Percentiles rank a stretch among this genome's conserved stretches.
Conservation (phyloP, 192 early-diverging fungal species). For the Coemansia sp. region DNA sequence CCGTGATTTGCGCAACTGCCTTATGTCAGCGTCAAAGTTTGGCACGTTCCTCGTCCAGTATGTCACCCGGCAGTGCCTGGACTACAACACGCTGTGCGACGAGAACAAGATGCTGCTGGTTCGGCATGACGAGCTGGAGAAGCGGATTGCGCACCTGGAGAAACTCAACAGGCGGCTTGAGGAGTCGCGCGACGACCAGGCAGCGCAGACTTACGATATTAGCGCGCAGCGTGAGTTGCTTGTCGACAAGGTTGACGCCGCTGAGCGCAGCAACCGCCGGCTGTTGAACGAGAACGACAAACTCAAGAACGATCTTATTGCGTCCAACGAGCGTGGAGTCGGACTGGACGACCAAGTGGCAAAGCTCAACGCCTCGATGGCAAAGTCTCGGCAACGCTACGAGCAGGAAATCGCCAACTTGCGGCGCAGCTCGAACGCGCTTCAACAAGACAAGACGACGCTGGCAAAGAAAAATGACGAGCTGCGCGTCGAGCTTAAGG, state of each 20-base stretch:
- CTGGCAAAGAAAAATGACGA: conserved; percentile 59
- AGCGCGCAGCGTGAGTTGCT: conserved; percentile 19
- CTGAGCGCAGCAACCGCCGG: conserved; percentile 20
- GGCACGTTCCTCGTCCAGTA: conserved; percentile 51
- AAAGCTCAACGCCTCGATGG: conserved; percentile 30
- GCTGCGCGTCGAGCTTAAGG: conserved; percentile 55
- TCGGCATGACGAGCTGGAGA: conserved; percentile 31
- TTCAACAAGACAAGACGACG: conserved; percentile 63
- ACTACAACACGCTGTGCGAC: conserved; percentile 33
- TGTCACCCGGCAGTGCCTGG: conserved; percentile 41
- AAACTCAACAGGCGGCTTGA: conserved; percentile 31
- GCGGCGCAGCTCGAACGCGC: conserved; percentile 53
- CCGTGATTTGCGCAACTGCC: conserved; percentile 34
- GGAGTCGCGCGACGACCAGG: conserved; percentile 39
- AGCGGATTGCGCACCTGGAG: conserved; percentile 11
- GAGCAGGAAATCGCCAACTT: conserved; percentile 62
- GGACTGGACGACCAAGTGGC: conserved; percentile 53
- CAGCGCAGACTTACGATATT: conserved; percentile 34
- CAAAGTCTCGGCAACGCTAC: conserved; percentile 54
- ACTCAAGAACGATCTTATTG: conserved; percentile 52
- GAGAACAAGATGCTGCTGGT: conserved; percentile 17
- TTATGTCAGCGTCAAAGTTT: conserved; percentile 38
- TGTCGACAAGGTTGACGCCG: conserved; percentile 17
- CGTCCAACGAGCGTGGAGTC: conserved; percentile 58
- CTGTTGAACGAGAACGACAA: conserved; percentile 56